phyloP scores from a whole-genome alignment of 2,329 filamentous ascomycete genomes.

The Aspergillus pseudoviridinutans region DNA sequence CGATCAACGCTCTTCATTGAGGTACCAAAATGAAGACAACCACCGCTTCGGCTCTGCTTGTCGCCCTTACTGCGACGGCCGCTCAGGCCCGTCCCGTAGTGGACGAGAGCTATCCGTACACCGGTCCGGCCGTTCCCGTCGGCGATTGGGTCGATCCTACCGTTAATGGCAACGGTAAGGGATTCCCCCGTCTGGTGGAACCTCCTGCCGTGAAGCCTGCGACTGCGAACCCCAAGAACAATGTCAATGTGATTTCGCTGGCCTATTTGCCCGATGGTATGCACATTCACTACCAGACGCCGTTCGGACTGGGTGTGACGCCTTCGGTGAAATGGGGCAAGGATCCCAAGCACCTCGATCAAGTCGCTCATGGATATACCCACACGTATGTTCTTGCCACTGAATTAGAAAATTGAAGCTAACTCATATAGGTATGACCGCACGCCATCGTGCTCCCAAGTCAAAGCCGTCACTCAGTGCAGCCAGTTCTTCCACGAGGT shows the following conservation, averaged over 20 bases:
- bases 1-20: background rate
- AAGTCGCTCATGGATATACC: slow-evolving; percentile 36
- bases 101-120: slow-evolving; percentile 47
- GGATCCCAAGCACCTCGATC: slow-evolving; percentile 27
- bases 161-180: slow-evolving; percentile 51
- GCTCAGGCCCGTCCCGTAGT: slow-evolving; percentile 29
- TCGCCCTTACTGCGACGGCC: slow-evolving; percentile 15
- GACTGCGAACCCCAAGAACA: slow-evolving; percentile 45
- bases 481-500: slow-evolving; percentile 53
- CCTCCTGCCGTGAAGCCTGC: slow-evolving; percentile 48
- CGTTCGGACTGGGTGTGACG: slow-evolving; percentile 47
- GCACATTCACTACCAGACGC: slow-evolving; percentile 53
- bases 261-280: slow-evolving; percentile 48
- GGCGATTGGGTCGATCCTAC: slow-evolving; percentile 51
- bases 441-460: slow-evolving; percentile 47
- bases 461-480: slow-evolving; percentile 46
- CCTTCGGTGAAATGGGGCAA: slow-evolving; percentile 46
- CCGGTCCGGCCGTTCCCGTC: slow-evolving; percentile 46
- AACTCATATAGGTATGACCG: slow-evolving; percentile 42
- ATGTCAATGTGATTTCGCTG: slow-evolving; percentile 51
- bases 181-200: slow-evolving; percentile 49
- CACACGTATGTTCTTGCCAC: slow-evolving; percentile 34
- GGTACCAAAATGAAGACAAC: slow-evolving; percentile 15
- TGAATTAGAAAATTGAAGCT: background rate
- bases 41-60: slow-evolving; percentile 17